Percentiles rank a stretch among this genome's conserved stretches.
Evolutionary conservation across 331 rosid species (phyloP).

Genomic region (Dryas integrifolia): DNA sequence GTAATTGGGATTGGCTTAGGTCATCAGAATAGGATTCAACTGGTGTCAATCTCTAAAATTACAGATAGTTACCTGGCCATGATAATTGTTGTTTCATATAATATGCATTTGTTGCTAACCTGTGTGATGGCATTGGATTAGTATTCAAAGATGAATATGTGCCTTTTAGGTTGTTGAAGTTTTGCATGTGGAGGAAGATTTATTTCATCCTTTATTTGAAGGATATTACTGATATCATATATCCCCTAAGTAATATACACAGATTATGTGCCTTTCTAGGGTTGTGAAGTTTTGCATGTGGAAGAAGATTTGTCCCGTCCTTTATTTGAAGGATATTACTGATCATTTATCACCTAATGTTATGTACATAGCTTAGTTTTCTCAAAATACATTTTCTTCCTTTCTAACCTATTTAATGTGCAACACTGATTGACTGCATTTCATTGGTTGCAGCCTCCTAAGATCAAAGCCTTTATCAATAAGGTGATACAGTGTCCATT

Average conservation of each 20-base stretch:
- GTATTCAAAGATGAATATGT: not conserved
- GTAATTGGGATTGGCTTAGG: not conserved
- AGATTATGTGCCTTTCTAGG: not conserved
- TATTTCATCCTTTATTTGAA: not conserved
- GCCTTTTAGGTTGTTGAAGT: not conserved
- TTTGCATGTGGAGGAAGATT: not conserved
- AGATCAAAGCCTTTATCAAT: constrained; percentile 83
- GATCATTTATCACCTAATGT: not conserved
- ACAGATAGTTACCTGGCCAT: not conserved
- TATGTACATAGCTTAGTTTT: not conserved
- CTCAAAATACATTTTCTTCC: not conserved
- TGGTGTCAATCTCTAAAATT: not conserved
- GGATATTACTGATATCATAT: not conserved
- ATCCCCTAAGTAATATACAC: not conserved
- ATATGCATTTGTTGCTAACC: not conserved
- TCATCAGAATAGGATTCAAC: not conserved
- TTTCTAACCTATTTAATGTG: not conserved
- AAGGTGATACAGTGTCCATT: constrained; percentile 94
- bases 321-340: not conserved
- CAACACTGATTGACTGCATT: constrained; percentile 23
- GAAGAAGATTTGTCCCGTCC: not conserved
- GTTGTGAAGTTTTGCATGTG: not conserved
- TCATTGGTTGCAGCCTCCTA: constrained; percentile 76
- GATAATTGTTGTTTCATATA: not conserved
- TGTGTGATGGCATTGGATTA: not conserved